A percentile compares a stretch with the other conserved stretches of the same genome.
Conservation (phyloP, 2,329 filamentous ascomycete genomes). For the Cladosporium colombiae region DNA sequence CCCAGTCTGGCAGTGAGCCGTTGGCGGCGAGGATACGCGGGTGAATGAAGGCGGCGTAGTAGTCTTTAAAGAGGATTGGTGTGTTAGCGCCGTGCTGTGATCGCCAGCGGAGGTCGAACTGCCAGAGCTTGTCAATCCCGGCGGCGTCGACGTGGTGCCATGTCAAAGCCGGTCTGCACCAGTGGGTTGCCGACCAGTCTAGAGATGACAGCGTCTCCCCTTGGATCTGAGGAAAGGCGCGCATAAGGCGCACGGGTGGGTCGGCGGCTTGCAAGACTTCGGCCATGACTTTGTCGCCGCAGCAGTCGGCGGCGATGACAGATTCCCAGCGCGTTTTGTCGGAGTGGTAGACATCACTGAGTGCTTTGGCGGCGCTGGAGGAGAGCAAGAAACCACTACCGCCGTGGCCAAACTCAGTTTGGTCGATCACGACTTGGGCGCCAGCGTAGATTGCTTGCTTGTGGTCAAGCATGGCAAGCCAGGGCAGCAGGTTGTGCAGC, state of each 20-base stretch:
- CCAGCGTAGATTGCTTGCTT: constrained; percentile 48
- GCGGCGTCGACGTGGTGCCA: constrained; percentile 37
- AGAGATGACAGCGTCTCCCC: constrained; percentile 39
- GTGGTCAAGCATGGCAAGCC: constrained; percentile 49
- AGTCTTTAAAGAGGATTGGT: constrained; percentile 39
- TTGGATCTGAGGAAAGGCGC: constrained; percentile 41
- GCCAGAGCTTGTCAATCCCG: constrained; percentile 36
- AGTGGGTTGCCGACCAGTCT: constrained; percentile 39
- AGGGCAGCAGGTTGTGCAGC: constrained; percentile 46
- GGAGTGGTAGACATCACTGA: constrained; percentile 12
- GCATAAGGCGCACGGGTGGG: constrained; percentile 39
- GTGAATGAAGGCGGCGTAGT: constrained; percentile 36
- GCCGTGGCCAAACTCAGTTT: constrained; percentile 49
- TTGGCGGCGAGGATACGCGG: constrained; percentile 32
- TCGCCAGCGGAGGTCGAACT: constrained; percentile 38
- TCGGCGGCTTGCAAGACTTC: constrained; percentile 35
- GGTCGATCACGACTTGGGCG: constrained; percentile 37
- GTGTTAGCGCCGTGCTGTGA: constrained; percentile 34
- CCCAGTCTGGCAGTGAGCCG: constrained; percentile 36
- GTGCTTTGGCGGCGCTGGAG: constrained; percentile 42
- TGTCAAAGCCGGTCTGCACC: constrained; percentile 41
- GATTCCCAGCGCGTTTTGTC: constrained; percentile 39
- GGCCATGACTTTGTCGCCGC: constrained; percentile 41
- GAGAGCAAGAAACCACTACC: constrained; percentile 51
- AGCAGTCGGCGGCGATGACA: constrained; percentile 34